Base-by-base conservation (phyloP, 2,329 filamentous ascomycete genomes). In the Diaporthe nobilis region DNA sequence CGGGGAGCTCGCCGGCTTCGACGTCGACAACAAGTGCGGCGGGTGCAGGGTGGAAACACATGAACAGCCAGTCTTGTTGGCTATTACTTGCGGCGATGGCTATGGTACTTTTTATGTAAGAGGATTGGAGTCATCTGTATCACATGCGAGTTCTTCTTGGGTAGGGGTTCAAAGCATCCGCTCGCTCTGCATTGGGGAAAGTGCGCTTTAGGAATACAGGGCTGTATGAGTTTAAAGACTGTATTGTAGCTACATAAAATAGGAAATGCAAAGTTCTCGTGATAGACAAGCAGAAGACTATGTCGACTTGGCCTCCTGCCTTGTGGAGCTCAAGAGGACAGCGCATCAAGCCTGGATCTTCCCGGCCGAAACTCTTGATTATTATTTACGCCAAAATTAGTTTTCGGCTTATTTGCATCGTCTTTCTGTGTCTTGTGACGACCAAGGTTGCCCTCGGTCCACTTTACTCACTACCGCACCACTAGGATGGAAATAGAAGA, bases 1-100 rank as follows among this genome's bases (percentile, higher is more conserved):
- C 65, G 55, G 44, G 31, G 47, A 53, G 34, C 42, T 53, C 58
- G n/a, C 44, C 71, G 31, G 22, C 31, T 42, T 55, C 71, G 15
- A 72, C 57, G 15, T 42, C 57, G 25, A 55, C 25, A 5, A 53
- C 44, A 12, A 72, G 44, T 42, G 28, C 31, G 25, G 34, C 44
- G 39, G 44, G n/a, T 63, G 31, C 3, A 1, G 34, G 9, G 4
- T 15, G 28, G 31, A 13, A 9, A 3, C 22, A 37, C 7, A n/a
- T 63, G 15, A n/a, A 15, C 3, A n/a, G 13, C 8, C 20, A 9
- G 17, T 42, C 25, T 63, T 12, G 25, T 34, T 37, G 28, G 58
- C 3, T 31, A 2, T 17, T 31, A 6, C 12, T 49, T 31, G 47
- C 37, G 1, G 31, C 15, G 9, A n/a, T 53, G 9, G 15, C 34